Conservation (phyloP, 2,329 filamentous ascomycete genomes). For the Cladophialophora psammophila region DNA sequence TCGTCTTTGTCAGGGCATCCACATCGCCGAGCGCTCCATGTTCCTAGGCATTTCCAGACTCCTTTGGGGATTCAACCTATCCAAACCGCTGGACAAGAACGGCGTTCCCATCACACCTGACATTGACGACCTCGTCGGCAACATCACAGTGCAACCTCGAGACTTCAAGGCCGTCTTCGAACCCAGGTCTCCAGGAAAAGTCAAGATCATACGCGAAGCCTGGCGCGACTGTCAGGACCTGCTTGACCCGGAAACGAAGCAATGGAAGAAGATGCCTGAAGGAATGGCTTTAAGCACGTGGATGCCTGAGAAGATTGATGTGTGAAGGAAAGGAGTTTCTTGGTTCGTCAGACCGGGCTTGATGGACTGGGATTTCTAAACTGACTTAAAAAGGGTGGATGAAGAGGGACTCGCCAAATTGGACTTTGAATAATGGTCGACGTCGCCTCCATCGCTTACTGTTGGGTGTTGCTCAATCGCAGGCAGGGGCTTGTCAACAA, state of each 20-base stretch:
- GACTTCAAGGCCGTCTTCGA: background rate
- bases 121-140: slow-evolving; percentile 13
- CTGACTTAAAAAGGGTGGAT: too few species aligned
- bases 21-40: slow-evolving; percentile 45
- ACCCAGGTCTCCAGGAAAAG: background rate
- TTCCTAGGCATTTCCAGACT: slow-evolving; percentile 42
- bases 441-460: too few species aligned
- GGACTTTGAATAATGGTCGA: too few species aligned
- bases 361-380: too few species aligned
- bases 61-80: slow-evolving; percentile 45
- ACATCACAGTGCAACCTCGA: background rate
- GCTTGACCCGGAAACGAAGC: slow-evolving; percentile 42
- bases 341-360: too few species aligned
- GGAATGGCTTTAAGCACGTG: slow-evolving; percentile 24
- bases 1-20: slow-evolving; percentile 46
- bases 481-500: too few species aligned
- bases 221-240: slow-evolving; percentile 17
- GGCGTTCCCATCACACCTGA: slow-evolving; percentile 28
- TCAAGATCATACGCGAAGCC: background rate
- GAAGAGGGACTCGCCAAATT: too few species aligned
- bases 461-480: too few species aligned
- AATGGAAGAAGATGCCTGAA: slow-evolving; percentile 41
- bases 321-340: too few species aligned
- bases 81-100: slow-evolving; percentile 27
- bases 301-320: slow-evolving; percentile 23